phyloP scores from a whole-genome alignment of 192 early-diverging fungal genomes.

The Coemansia sp. region DNA sequence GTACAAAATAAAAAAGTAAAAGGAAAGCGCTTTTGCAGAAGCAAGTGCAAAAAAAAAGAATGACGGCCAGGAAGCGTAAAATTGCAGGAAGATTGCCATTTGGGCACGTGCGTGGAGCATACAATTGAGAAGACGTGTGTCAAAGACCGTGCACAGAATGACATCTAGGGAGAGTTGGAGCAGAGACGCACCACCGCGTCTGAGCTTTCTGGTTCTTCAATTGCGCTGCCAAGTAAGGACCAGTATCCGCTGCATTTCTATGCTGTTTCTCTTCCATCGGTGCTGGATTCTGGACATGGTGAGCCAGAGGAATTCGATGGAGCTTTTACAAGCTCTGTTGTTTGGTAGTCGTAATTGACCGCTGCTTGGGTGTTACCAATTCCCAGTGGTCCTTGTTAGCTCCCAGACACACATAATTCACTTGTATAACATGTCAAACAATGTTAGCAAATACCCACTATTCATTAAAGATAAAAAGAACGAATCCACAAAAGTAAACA shows the following conservation, averaged over 20 bases:
- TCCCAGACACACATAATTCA: slow-evolving; percentile 6
- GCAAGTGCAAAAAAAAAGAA: background rate
- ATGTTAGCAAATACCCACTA: background rate
- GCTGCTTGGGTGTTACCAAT: background rate
- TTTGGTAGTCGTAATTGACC: slow-evolving; percentile 13
- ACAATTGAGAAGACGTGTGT: background rate
- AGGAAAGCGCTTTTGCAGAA: background rate
- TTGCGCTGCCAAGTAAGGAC: slow-evolving; percentile 23
- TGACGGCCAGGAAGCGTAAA: background rate
- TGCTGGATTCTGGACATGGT: slow-evolving; percentile 21
- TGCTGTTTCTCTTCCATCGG: slow-evolving; percentile 1
- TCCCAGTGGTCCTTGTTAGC: slow-evolving; percentile 12
- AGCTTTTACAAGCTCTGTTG: too few species aligned
- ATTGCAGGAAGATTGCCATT: background rate
- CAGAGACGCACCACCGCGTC: background rate
- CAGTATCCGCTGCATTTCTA: slow-evolving; percentile 1
- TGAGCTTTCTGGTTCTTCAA: background rate
- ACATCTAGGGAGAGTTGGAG: background rate
- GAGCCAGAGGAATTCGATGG: slow-evolving; percentile 12
- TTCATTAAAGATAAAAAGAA: background rate
- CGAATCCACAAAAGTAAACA: background rate
- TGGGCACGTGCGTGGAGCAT: background rate
- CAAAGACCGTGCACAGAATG: background rate
- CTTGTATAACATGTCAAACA: background rate
- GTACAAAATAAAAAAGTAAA: background rate